phyloP scores from a whole-genome alignment of 495 filamentous ascomycete genomes.

The Penicilliopsis zonata region DNA sequence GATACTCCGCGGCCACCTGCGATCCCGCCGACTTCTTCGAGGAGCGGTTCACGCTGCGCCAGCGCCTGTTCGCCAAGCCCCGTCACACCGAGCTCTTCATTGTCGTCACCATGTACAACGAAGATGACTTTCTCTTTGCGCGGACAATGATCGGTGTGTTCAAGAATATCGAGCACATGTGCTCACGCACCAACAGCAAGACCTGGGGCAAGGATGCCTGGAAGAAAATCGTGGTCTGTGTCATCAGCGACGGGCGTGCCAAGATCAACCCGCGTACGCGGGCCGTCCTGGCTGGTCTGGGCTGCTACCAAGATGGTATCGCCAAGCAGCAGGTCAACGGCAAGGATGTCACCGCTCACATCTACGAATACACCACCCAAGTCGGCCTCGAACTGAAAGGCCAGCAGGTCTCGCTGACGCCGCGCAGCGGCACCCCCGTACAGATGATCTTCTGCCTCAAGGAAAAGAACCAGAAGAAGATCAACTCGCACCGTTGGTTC shows the following conservation, averaged over 20 bases:
- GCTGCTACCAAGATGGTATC: conserved; percentile 96
- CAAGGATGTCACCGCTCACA: conserved; percentile 95
- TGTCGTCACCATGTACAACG: conserved; percentile 98
- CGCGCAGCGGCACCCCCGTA: conserved; percentile 63
- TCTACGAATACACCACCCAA: conserved; percentile 98
- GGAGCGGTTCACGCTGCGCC: conserved; percentile 84
- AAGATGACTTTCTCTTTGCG: conserved; percentile 93
- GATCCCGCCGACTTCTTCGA: conserved; percentile 81
- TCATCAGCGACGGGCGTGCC: conserved; percentile 94
- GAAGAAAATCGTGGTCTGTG: conserved; percentile 99
- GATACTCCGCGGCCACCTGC: conserved; percentile 93
- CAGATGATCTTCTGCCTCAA: conserved; percentile 99
- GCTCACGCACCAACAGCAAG: conserved; percentile 76
- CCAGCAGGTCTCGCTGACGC: conserved; percentile 70
- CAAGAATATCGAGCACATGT: conserved; percentile 98
- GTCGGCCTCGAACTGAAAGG: conserved; percentile 80
- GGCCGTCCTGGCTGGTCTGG: conserved; percentile 83
- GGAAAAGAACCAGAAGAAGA: conserved; percentile 99
- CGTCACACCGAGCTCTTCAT: conserved; percentile 96
- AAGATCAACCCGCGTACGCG: conserved; percentile 94
- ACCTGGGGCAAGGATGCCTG: conserved; percentile 98
- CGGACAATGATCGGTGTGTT: conserved; percentile 95
- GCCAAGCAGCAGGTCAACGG: conserved; percentile 96
- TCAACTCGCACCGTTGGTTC: conserved; percentile 99
- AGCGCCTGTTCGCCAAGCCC: conserved; percentile 86